phyloP scores from a whole-genome alignment of 306 rosid species.

The Prunus davidiana region DNA sequence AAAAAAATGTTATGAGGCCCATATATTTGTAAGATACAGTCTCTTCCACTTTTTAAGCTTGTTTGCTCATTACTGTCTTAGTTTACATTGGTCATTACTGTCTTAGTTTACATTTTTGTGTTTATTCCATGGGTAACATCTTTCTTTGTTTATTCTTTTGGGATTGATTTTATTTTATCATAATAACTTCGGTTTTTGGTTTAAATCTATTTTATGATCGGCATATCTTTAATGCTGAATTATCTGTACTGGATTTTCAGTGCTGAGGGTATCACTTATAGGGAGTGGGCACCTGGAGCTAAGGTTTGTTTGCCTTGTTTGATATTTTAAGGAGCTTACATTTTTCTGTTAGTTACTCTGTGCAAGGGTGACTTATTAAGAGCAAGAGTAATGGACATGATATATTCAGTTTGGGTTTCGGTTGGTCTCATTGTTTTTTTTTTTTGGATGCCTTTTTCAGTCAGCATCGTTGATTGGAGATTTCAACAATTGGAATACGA shows the following conservation, averaged over 20 bases:
- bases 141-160: not conserved
- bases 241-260: slow-evolving; percentile 48
- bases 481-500: slow-evolving; percentile 94
- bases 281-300: slow-evolving; percentile 99
- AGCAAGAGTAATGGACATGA: not conserved
- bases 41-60: not conserved
- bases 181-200: not conserved
- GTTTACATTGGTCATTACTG: not conserved
- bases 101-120: not conserved
- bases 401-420: not conserved
- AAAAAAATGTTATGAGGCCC: not conserved
- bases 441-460: slow-evolving; percentile 42
- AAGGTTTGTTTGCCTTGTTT: slow-evolving; percentile 50
- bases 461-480: slow-evolving; percentile 92
- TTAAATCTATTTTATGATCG: not conserved
- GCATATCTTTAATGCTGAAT: slow-evolving; percentile 16
- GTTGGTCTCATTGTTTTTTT: not conserved
- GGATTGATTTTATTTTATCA: not conserved
- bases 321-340: not conserved
- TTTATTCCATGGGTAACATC: not conserved
- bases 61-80: not conserved
- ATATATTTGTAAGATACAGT: not conserved
- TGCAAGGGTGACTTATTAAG: not conserved
- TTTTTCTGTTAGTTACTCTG: not conserved
- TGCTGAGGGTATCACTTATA: slow-evolving; percentile 78